Conservation (phyloP, 1,284 basidiomycete species). For the Malassezia arunalokei region DNA sequence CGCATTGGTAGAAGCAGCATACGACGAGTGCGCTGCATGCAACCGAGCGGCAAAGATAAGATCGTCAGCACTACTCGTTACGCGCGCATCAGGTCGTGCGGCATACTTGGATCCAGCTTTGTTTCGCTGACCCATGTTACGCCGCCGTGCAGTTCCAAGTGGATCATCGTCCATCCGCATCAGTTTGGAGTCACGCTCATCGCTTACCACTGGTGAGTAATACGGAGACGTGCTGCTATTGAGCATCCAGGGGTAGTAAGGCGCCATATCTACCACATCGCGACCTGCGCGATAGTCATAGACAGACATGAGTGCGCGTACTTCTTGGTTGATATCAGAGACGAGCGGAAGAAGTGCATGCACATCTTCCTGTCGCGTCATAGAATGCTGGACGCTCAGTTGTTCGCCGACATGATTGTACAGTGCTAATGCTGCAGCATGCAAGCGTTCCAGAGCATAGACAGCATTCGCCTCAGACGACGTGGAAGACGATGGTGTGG, state of each 20-base stretch:
- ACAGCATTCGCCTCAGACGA: slow-evolving; percentile 2
- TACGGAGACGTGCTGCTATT: background rate
- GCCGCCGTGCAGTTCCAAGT: background rate
- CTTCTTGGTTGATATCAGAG: slow-evolving; percentile 28
- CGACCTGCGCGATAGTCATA: slow-evolving; percentile 18
- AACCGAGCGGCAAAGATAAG: background rate
- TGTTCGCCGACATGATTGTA: slow-evolving; percentile 27
- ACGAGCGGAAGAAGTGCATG: slow-evolving; percentile 23
- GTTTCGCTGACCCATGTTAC: background rate
- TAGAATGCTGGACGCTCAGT: slow-evolving; percentile 18
- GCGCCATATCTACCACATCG: slow-evolving; percentile 9
- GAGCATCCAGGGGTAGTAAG: slow-evolving; percentile 9
- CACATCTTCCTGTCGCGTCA: slow-evolving; percentile 21
- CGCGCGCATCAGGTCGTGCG: background rate
- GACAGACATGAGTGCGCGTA: slow-evolving; percentile 23
- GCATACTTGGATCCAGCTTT: background rate
- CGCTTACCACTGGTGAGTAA: slow-evolving; percentile 2
- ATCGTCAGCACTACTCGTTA: slow-evolving; percentile 1
- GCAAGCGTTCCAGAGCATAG: slow-evolving; percentile 14
- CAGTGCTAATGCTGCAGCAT: slow-evolving; percentile 26
- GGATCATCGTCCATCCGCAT: slow-evolving; percentile 5
- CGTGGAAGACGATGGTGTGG: background rate
- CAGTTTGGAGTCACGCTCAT: slow-evolving; percentile 9
- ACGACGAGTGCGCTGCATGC: background rate
- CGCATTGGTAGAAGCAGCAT: background rate